Conservation (phyloP, 169 alveolate genomes). For the Plasmodium billcollinsi region DNA sequence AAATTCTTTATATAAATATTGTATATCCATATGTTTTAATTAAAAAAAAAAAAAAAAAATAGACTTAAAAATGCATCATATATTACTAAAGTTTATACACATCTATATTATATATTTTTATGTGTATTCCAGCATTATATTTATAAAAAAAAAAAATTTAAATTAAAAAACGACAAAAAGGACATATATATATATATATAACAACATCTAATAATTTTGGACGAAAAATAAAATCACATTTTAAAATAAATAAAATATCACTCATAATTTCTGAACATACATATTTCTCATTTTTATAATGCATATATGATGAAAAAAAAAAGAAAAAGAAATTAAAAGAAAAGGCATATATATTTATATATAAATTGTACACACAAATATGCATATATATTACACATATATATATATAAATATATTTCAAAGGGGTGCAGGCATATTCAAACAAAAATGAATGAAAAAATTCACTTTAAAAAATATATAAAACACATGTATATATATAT, state of each 20-base stretch:
- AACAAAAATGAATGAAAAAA: conserved; percentile 16
- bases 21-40: too few relatives aligned
- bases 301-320: conserved; percentile 20
- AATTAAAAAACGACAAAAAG: too few relatives aligned
- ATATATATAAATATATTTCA: conserved; percentile 19
- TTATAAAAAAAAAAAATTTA: conserved; percentile 15
- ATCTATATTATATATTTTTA: too few relatives aligned
- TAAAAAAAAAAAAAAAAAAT: too few relatives aligned
- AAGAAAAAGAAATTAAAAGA: conserved; percentile 13
- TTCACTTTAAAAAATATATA: conserved; percentile 12
- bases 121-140: conserved; percentile 17
- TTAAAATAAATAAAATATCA: conserved; percentile 50
- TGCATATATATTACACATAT: not conserved
- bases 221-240: conserved; percentile 22
- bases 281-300: conserved; percentile 24
- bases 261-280: conserved; percentile 27
- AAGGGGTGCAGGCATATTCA: conserved; percentile 50
- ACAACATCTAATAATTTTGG: conserved; percentile 55
- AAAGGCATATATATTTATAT: conserved; percentile 15
- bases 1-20: too few relatives aligned
- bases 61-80: too few relatives aligned
- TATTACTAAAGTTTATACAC: too few relatives aligned
- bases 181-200: not conserved
- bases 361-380: too few relatives aligned
- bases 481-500: conserved; percentile 7